Percentiles rank a stretch among this genome's conserved stretches.
Conservation (phyloP, 2,329 filamentous ascomycete species). For the Trichoderma sp. region DNA sequence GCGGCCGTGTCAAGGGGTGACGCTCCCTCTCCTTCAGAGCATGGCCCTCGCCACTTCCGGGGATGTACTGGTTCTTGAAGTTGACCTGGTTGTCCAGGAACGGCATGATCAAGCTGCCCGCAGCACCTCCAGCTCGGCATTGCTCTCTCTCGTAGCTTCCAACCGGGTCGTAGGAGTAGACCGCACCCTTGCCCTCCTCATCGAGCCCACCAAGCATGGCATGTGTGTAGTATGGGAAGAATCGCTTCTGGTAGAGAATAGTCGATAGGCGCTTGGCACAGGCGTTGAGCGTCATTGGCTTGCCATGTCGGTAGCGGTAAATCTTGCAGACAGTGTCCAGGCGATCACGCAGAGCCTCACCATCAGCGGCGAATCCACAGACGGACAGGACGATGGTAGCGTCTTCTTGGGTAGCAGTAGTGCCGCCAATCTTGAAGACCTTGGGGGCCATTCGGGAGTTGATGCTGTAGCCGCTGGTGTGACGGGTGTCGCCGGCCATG, state of each 20-base stretch:
- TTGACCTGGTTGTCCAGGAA: conserved; percentile 99
- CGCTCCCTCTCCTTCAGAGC: conserved; percentile 71
- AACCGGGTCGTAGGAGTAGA: conserved; percentile 98
- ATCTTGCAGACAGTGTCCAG: conserved; percentile 96
- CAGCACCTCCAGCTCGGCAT: conserved; percentile 89
- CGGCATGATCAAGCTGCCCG: conserved; percentile 94
- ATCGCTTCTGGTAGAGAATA: conserved; percentile 95
- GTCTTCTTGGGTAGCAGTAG: conserved; percentile 80
- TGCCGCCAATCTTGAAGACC: conserved; percentile 95
- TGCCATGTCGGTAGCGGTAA: conserved; percentile 98
- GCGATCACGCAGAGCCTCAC: conserved; percentile 88
- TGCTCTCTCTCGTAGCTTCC: conserved; percentile 97
- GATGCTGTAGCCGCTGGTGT: conserved; percentile 97
- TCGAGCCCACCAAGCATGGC: conserved; percentile 93
- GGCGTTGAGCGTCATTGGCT: conserved; percentile 90
- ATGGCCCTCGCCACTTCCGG: conserved; percentile 81
- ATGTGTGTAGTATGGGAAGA: conserved; percentile 98
- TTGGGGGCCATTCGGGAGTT: conserved; percentile 95
- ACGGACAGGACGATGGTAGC: conserved; percentile 89
- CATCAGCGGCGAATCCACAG: conserved; percentile 94
- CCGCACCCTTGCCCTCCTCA: conserved; percentile 88
- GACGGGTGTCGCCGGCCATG: conserved; percentile 94
- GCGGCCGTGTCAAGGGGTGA: conserved; percentile 67
- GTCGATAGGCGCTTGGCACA: conserved; percentile 94
- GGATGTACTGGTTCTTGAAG: conserved; percentile 97